Evolutionary conservation across 805 yeast species (phyloP).

Genomic region (Metschnikowia amazonensis): DNA sequence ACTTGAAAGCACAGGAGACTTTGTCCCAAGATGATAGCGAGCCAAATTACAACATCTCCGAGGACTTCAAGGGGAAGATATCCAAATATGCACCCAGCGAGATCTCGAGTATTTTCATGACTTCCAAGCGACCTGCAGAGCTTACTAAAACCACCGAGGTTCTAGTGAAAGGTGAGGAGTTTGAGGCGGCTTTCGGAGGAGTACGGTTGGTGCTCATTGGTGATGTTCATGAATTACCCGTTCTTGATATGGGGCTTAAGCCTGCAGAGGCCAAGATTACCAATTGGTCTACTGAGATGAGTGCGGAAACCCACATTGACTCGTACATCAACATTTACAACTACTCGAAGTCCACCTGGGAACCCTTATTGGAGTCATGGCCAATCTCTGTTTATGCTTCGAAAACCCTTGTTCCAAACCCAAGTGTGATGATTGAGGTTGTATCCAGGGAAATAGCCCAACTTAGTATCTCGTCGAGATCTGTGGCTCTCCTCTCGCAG

Average conservation of each 20-base stretch:
- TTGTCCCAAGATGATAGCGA: constrained; percentile 18
- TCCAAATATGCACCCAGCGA: constrained; percentile 69
- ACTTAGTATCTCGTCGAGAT: constrained; percentile 73
- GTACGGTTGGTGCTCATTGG: constrained; percentile 80
- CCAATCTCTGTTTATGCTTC: constrained; percentile 70
- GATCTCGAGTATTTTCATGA: constrained; percentile 38
- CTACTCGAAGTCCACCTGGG: constrained; percentile 91
- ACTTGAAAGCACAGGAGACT: constrained; percentile 23
- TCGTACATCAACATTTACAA: constrained; percentile 75
- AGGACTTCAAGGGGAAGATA: constrained; percentile 57
- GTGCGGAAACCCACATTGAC: constrained; percentile 62
- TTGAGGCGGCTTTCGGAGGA: constrained; percentile 67
- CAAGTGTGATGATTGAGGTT: constrained; percentile 58
- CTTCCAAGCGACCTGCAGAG: constrained; percentile 31
- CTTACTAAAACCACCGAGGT: constrained; percentile 22
- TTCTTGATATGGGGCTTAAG: constrained; percentile 67
- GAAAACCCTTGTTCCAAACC: constrained; percentile 42
- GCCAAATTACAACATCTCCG: constrained; percentile 45
- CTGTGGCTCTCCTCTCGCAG: constrained; percentile 73
- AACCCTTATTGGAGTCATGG: constrained; percentile 89
- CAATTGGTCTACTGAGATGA: constrained; percentile 85
- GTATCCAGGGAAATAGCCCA: constrained; percentile 77
- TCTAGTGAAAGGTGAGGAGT: constrained; percentile 63
- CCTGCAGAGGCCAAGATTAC: constrained; percentile 65
- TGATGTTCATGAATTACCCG: constrained; percentile 87